These are phyloP conservation scores for Colletotrichum euphorbiae DNA, from an alignment of 2,329 filamentous ascomycete genomes.

Conservation along the genomic window DNA sequence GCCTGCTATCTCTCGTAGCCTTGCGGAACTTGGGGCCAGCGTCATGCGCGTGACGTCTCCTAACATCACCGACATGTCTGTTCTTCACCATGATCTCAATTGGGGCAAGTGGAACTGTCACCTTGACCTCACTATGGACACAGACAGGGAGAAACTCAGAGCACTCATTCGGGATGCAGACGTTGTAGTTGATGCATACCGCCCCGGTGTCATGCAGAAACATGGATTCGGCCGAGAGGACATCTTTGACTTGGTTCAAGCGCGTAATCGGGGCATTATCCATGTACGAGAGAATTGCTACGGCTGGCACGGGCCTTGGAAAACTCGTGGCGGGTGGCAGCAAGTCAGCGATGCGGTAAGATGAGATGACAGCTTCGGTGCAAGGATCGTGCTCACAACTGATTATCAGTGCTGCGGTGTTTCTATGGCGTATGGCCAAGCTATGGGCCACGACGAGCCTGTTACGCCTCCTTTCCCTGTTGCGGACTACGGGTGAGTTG, in stretches of 20 bases:
- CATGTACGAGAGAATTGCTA: constrained; percentile 65
- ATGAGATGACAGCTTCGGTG: neutral
- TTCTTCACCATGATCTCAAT: constrained; percentile 58
- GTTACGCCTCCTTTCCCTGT: constrained; percentile 48
- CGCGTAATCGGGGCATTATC: constrained; percentile 49
- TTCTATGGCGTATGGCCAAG: constrained; percentile 57
- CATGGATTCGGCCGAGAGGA: constrained; percentile 56
- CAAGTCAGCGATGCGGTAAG: constrained; percentile 61
- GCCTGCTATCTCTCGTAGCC: constrained; percentile 54
- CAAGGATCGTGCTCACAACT: neutral
- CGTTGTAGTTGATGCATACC: constrained; percentile 62
- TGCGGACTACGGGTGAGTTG: constrained; percentile 46
- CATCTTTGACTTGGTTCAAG: constrained; percentile 52
- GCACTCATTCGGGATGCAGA: constrained; percentile 60
- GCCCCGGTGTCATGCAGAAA: constrained; percentile 59
- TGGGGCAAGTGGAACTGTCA: constrained; percentile 62
- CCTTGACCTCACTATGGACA: constrained; percentile 53
- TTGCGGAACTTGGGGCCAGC: constrained; percentile 60
- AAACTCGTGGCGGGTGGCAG: constrained; percentile 62
- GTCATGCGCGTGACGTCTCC: constrained; percentile 57
- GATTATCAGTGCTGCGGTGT: constrained; percentile 52
- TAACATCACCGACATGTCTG: constrained; percentile 53
- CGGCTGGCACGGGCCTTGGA: constrained; percentile 62
- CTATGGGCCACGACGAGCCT: constrained; percentile 50
- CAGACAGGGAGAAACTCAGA: constrained; percentile 27